A percentile compares a stretch with the other conserved stretches of the same genome.
phyloP scores from a whole-genome alignment of 805 yeast genomes.

The Hanseniaspora pseudoguilliermondii region DNA sequence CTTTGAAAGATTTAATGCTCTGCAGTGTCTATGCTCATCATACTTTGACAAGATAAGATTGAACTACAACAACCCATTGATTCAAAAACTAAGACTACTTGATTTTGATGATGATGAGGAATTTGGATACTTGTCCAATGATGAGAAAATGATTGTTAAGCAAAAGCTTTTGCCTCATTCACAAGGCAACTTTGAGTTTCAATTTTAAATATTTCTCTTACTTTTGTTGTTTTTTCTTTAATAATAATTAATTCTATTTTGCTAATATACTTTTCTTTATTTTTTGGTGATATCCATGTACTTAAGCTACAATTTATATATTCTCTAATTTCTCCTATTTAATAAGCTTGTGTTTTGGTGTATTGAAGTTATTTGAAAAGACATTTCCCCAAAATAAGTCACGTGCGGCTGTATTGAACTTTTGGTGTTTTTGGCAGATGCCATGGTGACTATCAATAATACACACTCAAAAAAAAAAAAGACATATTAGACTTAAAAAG shows the following conservation, averaged over 20 bases:
- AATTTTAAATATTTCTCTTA: background rate
- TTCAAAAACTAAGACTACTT: slow-evolving; percentile 20
- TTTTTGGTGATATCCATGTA: too few relatives aligned
- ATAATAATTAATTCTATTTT: background rate
- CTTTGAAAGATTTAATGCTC: slow-evolving; percentile 45
- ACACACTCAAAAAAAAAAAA: too few relatives aligned
- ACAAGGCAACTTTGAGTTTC: slow-evolving; percentile 4
- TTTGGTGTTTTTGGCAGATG: too few relatives aligned
- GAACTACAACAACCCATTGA: slow-evolving; percentile 17
- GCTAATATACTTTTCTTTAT: too few relatives aligned
- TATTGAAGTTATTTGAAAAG: too few relatives aligned
- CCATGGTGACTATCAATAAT: too few relatives aligned
- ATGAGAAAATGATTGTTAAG: slow-evolving; percentile 22
- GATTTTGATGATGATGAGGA: slow-evolving; percentile 23
- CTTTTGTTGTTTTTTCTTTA: background rate
- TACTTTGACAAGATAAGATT: slow-evolving; percentile 26
- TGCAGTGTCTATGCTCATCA: slow-evolving; percentile 24
- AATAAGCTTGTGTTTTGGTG: too few relatives aligned
- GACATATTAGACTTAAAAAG: too few relatives aligned
- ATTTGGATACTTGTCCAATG: slow-evolving; percentile 21
- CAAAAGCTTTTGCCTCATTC: slow-evolving; percentile 13
- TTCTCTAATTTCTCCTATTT: background rate
- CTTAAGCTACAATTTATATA: background rate
- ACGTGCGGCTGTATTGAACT: too few relatives aligned
- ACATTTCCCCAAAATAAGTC: too few relatives aligned